Evolutionary conservation across 2,329 filamentous ascomycete species (phyloP), one percentile per base, ranked within the genome.

Genomic region (Microdochium nivale): DNA sequence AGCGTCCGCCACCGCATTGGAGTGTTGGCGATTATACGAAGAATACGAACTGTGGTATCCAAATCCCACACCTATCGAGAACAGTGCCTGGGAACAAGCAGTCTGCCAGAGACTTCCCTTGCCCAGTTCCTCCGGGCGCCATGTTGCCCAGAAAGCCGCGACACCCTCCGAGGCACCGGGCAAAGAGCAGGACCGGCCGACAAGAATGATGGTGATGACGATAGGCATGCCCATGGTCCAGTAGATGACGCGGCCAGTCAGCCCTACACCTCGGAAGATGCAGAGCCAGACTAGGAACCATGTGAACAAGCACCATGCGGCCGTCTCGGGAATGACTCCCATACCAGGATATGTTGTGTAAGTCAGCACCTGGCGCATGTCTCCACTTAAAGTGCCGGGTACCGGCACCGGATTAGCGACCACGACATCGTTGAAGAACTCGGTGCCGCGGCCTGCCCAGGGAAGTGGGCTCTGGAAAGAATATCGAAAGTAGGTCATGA

Each of bases 171-270:
- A 59, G 0, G 79, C 79, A 57, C 81, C 80, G 0, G 74, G 70
- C 0, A 81, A 74, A 0, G 79, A 80, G 1, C 75, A 61, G 0
- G 75, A 70, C 2, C 79, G 73, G 19, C 77, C 79, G 47, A 82
- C 72, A 25, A 82, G 69, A 51, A 81, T 73, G 54, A 82, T 70
- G 2, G 76, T 80, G 14, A 77, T 76, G 53, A 79, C 66, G 49
- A 82, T 79, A 0, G 79, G 79, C 4, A 82, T 60, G 1, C 77
- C 78, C 78, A 82, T 81, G n/a, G 78, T 81, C 62, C 79, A 79
- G 65, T 81, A 82, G 4, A 81, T 78, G 10, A 80, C 79, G 5
- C 78, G 72, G 2, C 79, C 79, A 2, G 79, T 81, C 53, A 80
- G 61, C 0, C 78, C 77, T 21, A 82, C 77, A 7, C 80, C 76